A percentile compares a stretch with the other conserved stretches of the same genome.
Evolutionary conservation across 371 early-diverging fungal species (phyloP).

Genomic region (Chytridiales sp.): DNA sequence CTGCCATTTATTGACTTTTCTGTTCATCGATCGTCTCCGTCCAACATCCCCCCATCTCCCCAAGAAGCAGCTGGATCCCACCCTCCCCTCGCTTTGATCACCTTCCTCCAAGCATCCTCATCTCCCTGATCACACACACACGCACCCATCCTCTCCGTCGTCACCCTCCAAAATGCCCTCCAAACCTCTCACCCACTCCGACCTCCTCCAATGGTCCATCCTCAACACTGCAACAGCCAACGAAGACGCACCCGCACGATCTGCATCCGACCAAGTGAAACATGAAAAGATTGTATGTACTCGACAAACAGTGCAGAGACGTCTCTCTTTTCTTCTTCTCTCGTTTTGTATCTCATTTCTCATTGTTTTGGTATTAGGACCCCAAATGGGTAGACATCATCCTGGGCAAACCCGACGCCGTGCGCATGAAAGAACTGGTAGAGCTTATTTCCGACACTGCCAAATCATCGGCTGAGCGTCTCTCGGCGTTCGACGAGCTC

Average conservation of each 20-base stretch:
- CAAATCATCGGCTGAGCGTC: slow-evolving; percentile 65
- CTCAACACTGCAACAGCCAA: slow-evolving; percentile 69
- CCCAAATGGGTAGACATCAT: slow-evolving; percentile 86
- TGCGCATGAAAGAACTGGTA: slow-evolving; percentile 80
- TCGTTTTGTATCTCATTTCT: slow-evolving; percentile 5
- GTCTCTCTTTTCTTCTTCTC: slow-evolving; percentile 20
- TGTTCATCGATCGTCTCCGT: too few species aligned
- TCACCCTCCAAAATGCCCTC: too few species aligned
- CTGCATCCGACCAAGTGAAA: slow-evolving; percentile 32
- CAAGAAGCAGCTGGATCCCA: too few species aligned
- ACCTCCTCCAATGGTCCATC: slow-evolving; percentile 86
- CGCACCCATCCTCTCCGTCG: background rate
- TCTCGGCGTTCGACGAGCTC: slow-evolving; percentile 85
- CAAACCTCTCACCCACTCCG: slow-evolving; percentile 37
- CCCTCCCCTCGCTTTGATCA: too few species aligned
- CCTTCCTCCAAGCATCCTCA: too few species aligned
- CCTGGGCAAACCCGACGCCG: slow-evolving; percentile 87
- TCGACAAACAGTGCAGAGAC: slow-evolving; percentile 29
- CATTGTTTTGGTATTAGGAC: slow-evolving; percentile 50
- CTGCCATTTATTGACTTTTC: too few species aligned
- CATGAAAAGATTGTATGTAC: slow-evolving; percentile 42
- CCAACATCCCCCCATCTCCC: too few species aligned
- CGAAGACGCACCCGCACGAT: slow-evolving; percentile 66
- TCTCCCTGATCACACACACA: background rate
- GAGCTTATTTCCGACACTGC: slow-evolving; percentile 58